These are phyloP conservation scores for Lathyrus sativus DNA, from an alignment of 306 rosid genomes.

Conservation along the genomic window DNA sequence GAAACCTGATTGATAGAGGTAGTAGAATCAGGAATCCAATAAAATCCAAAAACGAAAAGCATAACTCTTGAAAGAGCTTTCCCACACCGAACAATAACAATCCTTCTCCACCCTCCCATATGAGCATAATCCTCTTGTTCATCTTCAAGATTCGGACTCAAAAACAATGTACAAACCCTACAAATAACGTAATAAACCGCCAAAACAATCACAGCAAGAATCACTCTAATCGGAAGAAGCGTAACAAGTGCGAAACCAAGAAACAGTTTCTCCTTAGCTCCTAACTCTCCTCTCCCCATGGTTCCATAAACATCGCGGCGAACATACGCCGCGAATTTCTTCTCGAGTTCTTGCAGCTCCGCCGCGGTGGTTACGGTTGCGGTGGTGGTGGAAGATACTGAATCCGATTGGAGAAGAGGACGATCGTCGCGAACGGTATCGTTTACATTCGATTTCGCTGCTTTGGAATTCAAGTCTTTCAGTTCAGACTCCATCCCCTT, in stretches of 20 bases:
- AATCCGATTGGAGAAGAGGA: slow-evolving; percentile 72
- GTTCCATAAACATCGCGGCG: slow-evolving; percentile 77
- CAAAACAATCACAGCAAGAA: slow-evolving; percentile 48
- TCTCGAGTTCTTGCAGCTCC: slow-evolving; percentile 63
- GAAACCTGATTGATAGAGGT: slow-evolving; percentile 3
- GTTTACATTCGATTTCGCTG: slow-evolving; percentile 4
- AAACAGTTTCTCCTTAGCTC: slow-evolving; percentile 67
- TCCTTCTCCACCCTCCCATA: slow-evolving; percentile 76
- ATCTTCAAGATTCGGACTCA: slow-evolving; percentile 63
- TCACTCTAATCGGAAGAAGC: slow-evolving; percentile 74
- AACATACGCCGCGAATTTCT: slow-evolving; percentile 77
- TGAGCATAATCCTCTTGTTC: slow-evolving; percentile 91
- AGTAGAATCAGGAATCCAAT: slow-evolving; percentile 64
- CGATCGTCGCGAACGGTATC: slow-evolving; percentile 48
- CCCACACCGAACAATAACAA: slow-evolving; percentile 64
- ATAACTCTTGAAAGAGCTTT: slow-evolving; percentile 70
- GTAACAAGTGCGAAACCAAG: slow-evolving; percentile 69
- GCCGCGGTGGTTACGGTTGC: slow-evolving; percentile 31
- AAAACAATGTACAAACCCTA: slow-evolving; percentile 69
- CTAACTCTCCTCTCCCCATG: slow-evolving; percentile 90
- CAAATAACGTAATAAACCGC: slow-evolving; percentile 71
- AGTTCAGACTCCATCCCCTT: slow-evolving; percentile 62
- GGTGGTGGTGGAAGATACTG: slow-evolving; percentile 18
- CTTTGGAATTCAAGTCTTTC: slow-evolving; percentile 55
- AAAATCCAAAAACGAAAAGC: slow-evolving; percentile 82